Conservation (phyloP, 2,329 filamentous ascomycete genomes). For the Hypoxylon sp. region DNA sequence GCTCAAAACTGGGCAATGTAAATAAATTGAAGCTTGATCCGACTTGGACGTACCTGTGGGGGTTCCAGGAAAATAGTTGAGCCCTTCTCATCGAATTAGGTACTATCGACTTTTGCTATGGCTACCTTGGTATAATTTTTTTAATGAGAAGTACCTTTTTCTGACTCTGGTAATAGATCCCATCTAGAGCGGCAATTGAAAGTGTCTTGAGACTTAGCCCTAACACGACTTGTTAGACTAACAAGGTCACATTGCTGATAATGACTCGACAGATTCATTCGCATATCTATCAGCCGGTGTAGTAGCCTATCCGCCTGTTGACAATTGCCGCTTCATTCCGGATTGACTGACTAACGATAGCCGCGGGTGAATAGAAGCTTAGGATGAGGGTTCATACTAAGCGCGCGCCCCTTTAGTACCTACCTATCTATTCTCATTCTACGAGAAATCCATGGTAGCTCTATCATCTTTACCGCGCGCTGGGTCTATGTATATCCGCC, state of each 20-base stretch:
- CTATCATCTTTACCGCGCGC: constrained; percentile 30
- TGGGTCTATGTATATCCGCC: constrained; percentile 1
- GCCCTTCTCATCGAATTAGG: background rate
- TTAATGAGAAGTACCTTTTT: no score
- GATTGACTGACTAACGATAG: background rate
- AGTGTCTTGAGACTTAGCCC: no score
- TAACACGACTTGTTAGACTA: no score
- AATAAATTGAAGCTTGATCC: background rate
- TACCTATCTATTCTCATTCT: background rate
- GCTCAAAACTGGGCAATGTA: background rate
- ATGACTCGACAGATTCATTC: background rate
- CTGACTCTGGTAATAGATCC: no score
- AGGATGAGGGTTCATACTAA: constrained; percentile 12
- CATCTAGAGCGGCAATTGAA: no score
- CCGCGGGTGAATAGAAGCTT: background rate
- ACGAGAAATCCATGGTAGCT: background rate
- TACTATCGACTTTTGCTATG: background rate
- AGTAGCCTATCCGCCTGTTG: background rate
- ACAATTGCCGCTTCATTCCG: background rate
- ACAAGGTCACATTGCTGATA: background rate
- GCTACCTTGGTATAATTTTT: no score
- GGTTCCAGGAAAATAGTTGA: background rate
- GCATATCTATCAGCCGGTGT: background rate
- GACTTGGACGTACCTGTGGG: background rate
- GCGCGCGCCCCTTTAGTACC: constrained; percentile 14